Evolutionary conservation across 768 basidiomycete species (phyloP).

Genomic region (Boletus eberwhitei): DNA sequence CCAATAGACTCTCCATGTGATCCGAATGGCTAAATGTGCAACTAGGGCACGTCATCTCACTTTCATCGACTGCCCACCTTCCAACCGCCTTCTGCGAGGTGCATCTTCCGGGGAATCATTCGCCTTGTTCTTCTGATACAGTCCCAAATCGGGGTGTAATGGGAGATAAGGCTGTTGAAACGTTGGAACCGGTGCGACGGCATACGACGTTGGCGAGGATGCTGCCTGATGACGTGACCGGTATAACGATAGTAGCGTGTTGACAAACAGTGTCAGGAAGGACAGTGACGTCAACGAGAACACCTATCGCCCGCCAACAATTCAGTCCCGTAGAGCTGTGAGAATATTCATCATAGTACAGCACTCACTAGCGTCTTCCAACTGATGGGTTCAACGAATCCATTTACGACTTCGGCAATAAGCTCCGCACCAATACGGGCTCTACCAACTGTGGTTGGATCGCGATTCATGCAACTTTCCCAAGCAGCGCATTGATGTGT

Average conservation of each 20-base stretch:
- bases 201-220: conserved; percentile 39
- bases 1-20: conserved; percentile 24
- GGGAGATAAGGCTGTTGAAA: conserved; percentile 52
- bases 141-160: conserved; percentile 49
- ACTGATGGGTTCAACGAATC: conserved; percentile 95
- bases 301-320: conserved; percentile 37
- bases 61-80: conserved; percentile 53
- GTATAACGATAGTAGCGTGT: conserved; percentile 74
- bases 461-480: conserved; percentile 94
- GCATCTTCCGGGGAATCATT: conserved; percentile 39
- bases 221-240: conserved; percentile 59
- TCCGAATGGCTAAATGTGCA: conserved; percentile 25
- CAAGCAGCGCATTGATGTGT: conserved; percentile 80
- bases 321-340: conserved; percentile 20
- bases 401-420: conserved; percentile 93
- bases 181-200: conserved; percentile 36
- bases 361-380: conserved; percentile 89
- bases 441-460: conserved; percentile 85
- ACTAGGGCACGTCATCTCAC: conserved; percentile 41
- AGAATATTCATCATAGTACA: conserved; percentile 7
- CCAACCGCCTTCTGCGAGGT: conserved; percentile 51
- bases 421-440: conserved; percentile 91
- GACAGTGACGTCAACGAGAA: conserved; percentile 75
- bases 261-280: conserved; percentile 78
- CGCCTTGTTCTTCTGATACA: conserved; percentile 33